Base-by-base conservation (phyloP, 176 grass and related monocot species). In the Aegilops sharonensis region DNA sequence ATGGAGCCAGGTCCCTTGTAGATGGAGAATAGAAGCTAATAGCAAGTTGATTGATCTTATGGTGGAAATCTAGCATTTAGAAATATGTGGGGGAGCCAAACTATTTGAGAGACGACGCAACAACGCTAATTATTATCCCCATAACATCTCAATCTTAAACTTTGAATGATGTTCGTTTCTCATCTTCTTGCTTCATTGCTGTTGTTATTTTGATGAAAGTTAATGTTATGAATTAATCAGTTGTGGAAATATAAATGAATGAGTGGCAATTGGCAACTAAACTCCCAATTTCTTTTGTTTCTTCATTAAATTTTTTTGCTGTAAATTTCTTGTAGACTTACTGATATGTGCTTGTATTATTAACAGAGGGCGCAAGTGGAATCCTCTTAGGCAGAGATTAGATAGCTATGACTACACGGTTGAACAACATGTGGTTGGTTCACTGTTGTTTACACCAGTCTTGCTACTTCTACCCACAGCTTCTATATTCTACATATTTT, bases 361-460 rank as follows among this genome's bases (percentile, higher is more conserved):
- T 84, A 72, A 83, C 88, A 98, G 96, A 89, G 96, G 96, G 45
- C 92, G 88, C 72, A 98, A 98, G 85, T 92, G 86, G 90, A 98
- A 95, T 88, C 95, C 93, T 43, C 86, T 98, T 52, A 87, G 93
- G 78, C 86, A 91, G 70, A 93, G 96, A n/a, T 86, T 95, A 83
- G 96, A 95, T 87, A 95, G 88, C 82, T 95, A 95, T 77, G 86
- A 88, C 29, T 95, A 95, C 84, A 91, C 93, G 50, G 93, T 98
- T 89, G 93, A 95, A 88, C 96, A 98, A 61, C 96, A 98, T 86
- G 93, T 98, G 27, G 93, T 98, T 78, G 93, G 93, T 79, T 95
- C 93, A 21, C 88, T 98, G 80, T 88, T 98, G 57, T 95, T 98
- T 88, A 91, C 96, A 85, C 93, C 96, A 60, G 84, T 98, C 45